Evolutionary conservation across 345 rosid genomes (phyloP).

Genomic region (Leavenworthia alabamica): DNA sequence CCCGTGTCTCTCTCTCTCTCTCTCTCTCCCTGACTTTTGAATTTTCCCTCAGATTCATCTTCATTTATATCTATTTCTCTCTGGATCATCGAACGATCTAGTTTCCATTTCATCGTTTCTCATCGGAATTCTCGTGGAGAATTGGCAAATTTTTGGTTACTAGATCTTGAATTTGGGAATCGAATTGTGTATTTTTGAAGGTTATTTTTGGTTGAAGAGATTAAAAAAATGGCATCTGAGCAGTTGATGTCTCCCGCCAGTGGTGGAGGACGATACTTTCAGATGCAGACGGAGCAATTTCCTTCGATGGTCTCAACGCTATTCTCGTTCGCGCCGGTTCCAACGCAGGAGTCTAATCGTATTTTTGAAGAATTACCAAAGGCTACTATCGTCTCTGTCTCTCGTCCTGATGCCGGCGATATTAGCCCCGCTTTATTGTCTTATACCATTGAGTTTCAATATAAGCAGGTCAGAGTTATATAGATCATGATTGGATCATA

Average conservation of each 20-base stretch:
- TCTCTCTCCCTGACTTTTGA: constrained; percentile 26
- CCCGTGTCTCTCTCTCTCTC: too few relatives aligned
- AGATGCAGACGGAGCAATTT: constrained; percentile 65
- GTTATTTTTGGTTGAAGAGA: background rate
- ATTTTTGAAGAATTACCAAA: constrained; percentile 84
- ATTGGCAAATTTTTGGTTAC: background rate
- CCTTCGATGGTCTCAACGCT: constrained; percentile 47
- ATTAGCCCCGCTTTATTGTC: constrained; percentile 77
- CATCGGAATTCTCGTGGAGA: background rate
- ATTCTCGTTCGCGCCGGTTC: constrained; percentile 45
- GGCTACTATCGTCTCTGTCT: constrained; percentile 67
- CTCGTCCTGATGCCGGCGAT: constrained; percentile 85
- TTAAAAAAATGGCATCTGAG: constrained; percentile 55
- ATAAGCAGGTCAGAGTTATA: constrained; percentile 60
- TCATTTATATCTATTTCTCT: background rate
- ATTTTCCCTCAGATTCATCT: constrained; percentile 16
- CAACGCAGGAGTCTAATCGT: constrained; percentile 49
- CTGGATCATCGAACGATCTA: constrained; percentile 13
- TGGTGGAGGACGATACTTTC: constrained; percentile 54
- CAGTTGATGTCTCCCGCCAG: constrained; percentile 52
- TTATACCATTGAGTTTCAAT: constrained; percentile 76
- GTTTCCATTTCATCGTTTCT: background rate
- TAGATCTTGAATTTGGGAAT: constrained; percentile 13
- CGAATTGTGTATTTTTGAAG: constrained; percentile 1
- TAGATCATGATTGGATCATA: background rate